Conservation (phyloP, 208 protist species). For the Trypanosoma mega region DNA sequence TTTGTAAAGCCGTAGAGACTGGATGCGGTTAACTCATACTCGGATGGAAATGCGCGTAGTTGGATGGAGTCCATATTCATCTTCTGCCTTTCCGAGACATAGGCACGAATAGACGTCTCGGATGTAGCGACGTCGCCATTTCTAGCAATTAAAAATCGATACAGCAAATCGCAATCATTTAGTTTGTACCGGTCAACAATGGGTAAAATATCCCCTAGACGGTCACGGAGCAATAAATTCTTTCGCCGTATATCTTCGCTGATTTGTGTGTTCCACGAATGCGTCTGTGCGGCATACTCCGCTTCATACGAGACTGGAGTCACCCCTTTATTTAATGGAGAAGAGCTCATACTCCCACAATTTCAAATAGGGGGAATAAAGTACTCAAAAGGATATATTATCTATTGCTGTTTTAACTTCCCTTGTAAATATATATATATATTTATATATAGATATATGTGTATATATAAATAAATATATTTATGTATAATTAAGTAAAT, state of each 20-base stretch:
- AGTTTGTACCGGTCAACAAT: conserved; percentile 64
- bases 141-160: conserved; percentile 75
- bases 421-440: no score
- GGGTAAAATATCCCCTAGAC: conserved; percentile 52
- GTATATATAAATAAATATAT: no score
- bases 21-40: conserved; percentile 36
- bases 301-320: conserved; percentile 28
- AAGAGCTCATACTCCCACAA: conserved; percentile 1
- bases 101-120: conserved; percentile 40
- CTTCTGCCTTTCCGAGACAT: conserved; percentile 44
- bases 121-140: conserved; percentile 49
- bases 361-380: conserved; percentile 18
- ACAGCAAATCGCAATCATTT: conserved; percentile 81
- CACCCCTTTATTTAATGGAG: background rate
- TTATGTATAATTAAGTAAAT: background rate
- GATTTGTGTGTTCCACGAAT: conserved; percentile 45
- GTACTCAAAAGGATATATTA: conserved; percentile 21
- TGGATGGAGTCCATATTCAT: conserved; percentile 55
- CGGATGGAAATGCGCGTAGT: conserved; percentile 35
- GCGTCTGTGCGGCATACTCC: conserved; percentile 33
- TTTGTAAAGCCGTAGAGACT: conserved; percentile 61
- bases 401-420: no score
- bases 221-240: conserved; percentile 46
- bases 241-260: conserved; percentile 50
- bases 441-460: no score